Conservation (phyloP, 1,139 yeast species). For the Debaryomycetaceae sp. region DNA sequence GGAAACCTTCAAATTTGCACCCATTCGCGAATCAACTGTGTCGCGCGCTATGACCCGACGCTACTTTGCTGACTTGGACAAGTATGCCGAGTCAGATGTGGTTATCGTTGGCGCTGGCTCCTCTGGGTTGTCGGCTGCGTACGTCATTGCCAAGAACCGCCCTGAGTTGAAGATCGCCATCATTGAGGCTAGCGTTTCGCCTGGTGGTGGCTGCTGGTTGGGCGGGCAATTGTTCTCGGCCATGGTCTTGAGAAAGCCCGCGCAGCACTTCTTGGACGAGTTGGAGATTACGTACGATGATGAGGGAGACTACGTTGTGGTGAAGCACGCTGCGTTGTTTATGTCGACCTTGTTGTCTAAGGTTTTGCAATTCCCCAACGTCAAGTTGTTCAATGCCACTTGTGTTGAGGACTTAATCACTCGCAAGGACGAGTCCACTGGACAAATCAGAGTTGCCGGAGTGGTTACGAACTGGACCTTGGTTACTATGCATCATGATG, state of each 20-base stretch:
- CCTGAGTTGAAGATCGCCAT: slow-evolving; percentile 76
- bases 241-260: slow-evolving; percentile 78
- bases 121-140: slow-evolving; percentile 74
- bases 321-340: slow-evolving; percentile 76
- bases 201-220: slow-evolving; percentile 81
- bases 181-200: slow-evolving; percentile 69
- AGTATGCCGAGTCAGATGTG: slow-evolving; percentile 69
- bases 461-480: slow-evolving; percentile 83
- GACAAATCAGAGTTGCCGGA: slow-evolving; percentile 66
- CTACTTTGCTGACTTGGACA: slow-evolving; percentile 70
- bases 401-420: slow-evolving; percentile 80
- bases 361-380: slow-evolving; percentile 68
- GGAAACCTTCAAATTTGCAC: slow-evolving; percentile 65
- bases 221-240: slow-evolving; percentile 81
- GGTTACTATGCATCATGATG: slow-evolving; percentile 72
- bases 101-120: slow-evolving; percentile 80
- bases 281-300: slow-evolving; percentile 67
- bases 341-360: slow-evolving; percentile 69
- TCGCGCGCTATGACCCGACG: slow-evolving; percentile 82
- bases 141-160: slow-evolving; percentile 65
- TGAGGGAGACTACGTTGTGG: slow-evolving; percentile 78
- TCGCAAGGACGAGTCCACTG: slow-evolving; percentile 52
- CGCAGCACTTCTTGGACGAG: slow-evolving; percentile 62
- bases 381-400: slow-evolving; percentile 75
- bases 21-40: slow-evolving; percentile 74